A percentile compares a stretch with the other conserved stretches of the same genome.
Evolutionary conservation across 2,329 filamentous ascomycete species (phyloP).

Genomic region (Claviceps purpurea): DNA sequence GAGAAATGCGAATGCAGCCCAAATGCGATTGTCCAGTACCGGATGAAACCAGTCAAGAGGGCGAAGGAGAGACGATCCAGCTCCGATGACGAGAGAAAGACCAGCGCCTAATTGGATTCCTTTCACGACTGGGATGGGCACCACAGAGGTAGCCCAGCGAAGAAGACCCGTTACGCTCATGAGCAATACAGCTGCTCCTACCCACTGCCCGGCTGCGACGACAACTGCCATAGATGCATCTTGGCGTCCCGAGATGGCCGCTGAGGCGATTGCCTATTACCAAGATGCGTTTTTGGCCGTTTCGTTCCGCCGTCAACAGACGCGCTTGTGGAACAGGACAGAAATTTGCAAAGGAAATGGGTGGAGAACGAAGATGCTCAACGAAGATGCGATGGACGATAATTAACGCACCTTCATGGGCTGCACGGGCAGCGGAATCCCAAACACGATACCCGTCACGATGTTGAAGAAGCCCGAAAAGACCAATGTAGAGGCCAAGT

Average conservation of each 20-base stretch:
- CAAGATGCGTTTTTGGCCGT: neutral
- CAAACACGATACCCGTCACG: conserved; percentile 67
- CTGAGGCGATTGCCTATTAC: conserved; percentile 65
- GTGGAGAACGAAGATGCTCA: neutral
- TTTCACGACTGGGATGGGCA: conserved; percentile 80
- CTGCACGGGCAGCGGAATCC: conserved; percentile 82
- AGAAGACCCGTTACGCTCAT: conserved; percentile 73
- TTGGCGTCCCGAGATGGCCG: conserved; percentile 63
- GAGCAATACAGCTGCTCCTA: conserved; percentile 57
- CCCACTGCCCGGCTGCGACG: conserved; percentile 66
- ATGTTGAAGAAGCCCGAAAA: conserved; percentile 85
- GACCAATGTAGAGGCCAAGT: conserved; percentile 70
- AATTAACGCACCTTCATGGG: conserved; percentile 50
- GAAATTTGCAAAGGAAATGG: too few species aligned
- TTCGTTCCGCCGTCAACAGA: neutral
- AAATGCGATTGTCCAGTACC: conserved; percentile 64
- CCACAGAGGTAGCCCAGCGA: conserved; percentile 54
- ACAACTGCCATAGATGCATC: conserved; percentile 39
- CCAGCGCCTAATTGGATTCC: conserved; percentile 92
- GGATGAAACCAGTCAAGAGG: conserved; percentile 56
- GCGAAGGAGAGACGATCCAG: conserved; percentile 53
- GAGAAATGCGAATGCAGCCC: conserved; percentile 62
- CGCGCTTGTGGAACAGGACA: neutral
- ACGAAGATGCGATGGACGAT: neutral
- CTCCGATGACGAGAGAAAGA: conserved; percentile 66